A percentile compares a stretch with the other conserved stretches of the same genome.
phyloP scores from a whole-genome alignment of 306 rosid genomes.

The Castanea crenata region DNA sequence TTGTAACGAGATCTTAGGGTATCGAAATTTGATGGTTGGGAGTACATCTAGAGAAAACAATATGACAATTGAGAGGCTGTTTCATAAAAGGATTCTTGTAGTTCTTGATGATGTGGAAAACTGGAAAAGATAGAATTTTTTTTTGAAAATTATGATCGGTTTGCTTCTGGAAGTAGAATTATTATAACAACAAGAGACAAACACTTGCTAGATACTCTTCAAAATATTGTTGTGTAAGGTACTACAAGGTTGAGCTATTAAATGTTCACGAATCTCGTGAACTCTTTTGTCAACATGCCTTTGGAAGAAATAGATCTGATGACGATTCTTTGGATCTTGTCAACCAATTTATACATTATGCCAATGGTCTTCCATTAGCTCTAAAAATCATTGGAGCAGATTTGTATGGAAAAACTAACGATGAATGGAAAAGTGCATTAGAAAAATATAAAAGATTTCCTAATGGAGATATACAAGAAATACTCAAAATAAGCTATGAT shows the following conservation, averaged over 20 bases:
- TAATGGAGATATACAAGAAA: neutral
- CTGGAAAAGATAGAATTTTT: neutral
- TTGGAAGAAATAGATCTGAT: constrained; percentile 4
- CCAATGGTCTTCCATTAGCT: constrained; percentile 36
- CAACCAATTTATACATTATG: constrained; percentile 24
- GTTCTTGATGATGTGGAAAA: neutral
- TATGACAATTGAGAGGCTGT: neutral
- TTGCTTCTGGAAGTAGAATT: neutral
- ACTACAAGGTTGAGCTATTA: too few species aligned
- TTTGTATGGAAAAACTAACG: constrained; percentile 10
- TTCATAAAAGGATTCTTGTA: neutral
- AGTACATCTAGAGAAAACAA: neutral
- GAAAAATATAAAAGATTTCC: constrained; percentile 9
- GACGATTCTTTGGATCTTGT: constrained; percentile 10
- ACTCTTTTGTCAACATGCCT: constrained; percentile 26
- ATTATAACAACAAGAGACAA: neutral
- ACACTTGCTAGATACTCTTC: too few species aligned
- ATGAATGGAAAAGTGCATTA: constrained; percentile 21
- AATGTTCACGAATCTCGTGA: neutral
- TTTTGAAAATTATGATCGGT: neutral
- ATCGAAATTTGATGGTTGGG: too few species aligned
- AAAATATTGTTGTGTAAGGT: too few species aligned
- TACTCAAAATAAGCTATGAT: constrained; percentile 27
- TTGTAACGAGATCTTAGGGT: too few species aligned
- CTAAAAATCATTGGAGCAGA: constrained; percentile 14